phyloP scores from a whole-genome alignment of 163 green algal genomes.

The Chloroidium sp. region DNA sequence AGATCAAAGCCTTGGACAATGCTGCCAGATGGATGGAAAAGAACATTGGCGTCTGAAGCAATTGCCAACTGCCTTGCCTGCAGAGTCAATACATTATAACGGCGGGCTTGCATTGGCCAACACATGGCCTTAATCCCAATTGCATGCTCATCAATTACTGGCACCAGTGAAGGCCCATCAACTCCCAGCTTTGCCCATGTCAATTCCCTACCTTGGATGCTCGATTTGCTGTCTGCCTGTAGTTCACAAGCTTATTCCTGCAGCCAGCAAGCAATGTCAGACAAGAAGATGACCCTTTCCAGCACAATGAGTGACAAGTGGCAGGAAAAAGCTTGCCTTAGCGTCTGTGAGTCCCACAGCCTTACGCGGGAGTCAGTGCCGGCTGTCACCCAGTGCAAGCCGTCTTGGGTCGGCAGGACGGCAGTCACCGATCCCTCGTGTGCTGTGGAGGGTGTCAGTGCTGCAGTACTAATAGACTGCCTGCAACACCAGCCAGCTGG shows the following conservation, averaged over 20 bases:
- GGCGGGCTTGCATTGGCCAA: background rate
- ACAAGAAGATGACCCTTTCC: background rate
- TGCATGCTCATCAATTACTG: background rate
- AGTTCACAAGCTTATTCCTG: conserved; percentile 3
- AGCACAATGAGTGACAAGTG: background rate
- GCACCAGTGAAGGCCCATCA: background rate
- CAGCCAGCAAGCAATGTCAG: background rate
- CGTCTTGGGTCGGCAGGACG: conserved; percentile 48
- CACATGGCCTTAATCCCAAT: background rate
- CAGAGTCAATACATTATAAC: background rate
- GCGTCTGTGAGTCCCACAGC: conserved; percentile 62
- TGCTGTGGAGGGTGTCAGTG: conserved; percentile 9
- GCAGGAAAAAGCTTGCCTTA: conserved; percentile 8
- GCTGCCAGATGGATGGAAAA: conserved; percentile 68
- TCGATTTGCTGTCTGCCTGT: background rate
- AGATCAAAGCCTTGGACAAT: conserved; percentile 51
- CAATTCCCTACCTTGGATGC: background rate
- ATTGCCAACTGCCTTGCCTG: conserved; percentile 50
- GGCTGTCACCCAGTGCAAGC: conserved; percentile 54
- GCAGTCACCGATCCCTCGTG: conserved; percentile 60
- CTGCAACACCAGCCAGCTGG: background rate
- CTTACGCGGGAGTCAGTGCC: conserved; percentile 64
- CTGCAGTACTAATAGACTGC: background rate
- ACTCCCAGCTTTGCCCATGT: background rate
- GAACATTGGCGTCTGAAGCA: conserved; percentile 33